Evolutionary conservation across 2,329 filamentous ascomycete genomes (phyloP), one percentile per base, ranked within the genome.

Genomic region (Penicillium sp.): DNA sequence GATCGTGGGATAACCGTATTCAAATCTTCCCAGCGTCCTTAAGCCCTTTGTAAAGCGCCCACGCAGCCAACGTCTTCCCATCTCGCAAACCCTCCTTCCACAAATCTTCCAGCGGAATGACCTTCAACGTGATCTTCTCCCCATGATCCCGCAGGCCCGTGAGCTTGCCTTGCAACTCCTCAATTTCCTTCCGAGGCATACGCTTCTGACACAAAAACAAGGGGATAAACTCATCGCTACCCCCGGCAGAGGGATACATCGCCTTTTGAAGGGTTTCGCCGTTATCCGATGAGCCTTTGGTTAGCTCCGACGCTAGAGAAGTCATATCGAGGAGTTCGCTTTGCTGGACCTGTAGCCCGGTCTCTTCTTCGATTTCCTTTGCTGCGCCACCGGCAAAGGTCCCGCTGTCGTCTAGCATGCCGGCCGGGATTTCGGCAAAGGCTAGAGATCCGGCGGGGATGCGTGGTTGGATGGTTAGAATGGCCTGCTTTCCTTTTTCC

Each of bases 161-260:
- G 63, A 85, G 69, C 55, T 80, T 82, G 5, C 82, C 83, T 61
- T 81, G 77, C 62, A 84, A 73, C 39, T 75, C 75, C 37, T 82
- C 74, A 62, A 87, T 79, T 35, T 83, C 75, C 4, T 70, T 66
- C 36, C 78, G 70, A 1, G 78, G 71, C 59, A 87, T 75, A 3
- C 79, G 70, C 66, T 85, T 85, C 67, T 85, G 79, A 60, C 80
- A 83, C 35, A 86, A 65, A 59, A 86, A 84, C 6, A 86, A 66
- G 0, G 83, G 82, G 27, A 86, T 82, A 63, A 83, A 86, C 60
- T 87, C 84, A 67, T 87, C 85, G 58, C 82, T 82, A 2, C 81
- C 84, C 2, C 85, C 85, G 0, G 82, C 74, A 13, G 78, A 82
- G 0, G 83, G 81, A 65, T 86, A 86, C 49, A 84, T 75, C 0